These are phyloP conservation scores for Funneliformis geosporum DNA, from an alignment of 192 early-diverging fungal genomes.

Conservation along the genomic window DNA sequence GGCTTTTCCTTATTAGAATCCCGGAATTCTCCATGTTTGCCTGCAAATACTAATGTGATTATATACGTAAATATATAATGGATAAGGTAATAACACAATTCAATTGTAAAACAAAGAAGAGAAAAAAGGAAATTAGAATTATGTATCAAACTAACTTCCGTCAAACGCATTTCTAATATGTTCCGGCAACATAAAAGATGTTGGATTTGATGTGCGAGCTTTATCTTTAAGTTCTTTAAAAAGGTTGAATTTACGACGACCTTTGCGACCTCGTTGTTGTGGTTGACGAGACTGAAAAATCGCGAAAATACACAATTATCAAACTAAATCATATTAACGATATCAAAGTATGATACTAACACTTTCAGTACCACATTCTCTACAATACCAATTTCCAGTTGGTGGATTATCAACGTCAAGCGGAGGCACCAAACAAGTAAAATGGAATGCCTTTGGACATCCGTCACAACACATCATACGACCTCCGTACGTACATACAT, in stretches of 20 bases:
- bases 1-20: neutral
- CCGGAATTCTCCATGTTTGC: neutral
- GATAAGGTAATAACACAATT: neutral
- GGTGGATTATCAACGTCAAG: constrained; percentile 37
- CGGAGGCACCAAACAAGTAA: constrained; percentile 42
- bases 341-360: constrained; percentile 25
- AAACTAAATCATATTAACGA: neutral
- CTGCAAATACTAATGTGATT: neutral
- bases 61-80: neutral
- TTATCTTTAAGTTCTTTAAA: constrained; percentile 15
- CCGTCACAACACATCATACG: constrained; percentile 46
- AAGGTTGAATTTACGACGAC: neutral
- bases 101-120: neutral
- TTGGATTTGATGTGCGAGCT: constrained; percentile 7
- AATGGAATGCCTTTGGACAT: constrained; percentile 47
- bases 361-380: constrained; percentile 35
- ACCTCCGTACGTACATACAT: constrained; percentile 38
- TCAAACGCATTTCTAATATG: constrained; percentile 17
- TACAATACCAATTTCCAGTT: constrained; percentile 45
- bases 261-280: neutral
- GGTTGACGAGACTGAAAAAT: neutral
- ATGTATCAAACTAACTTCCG: neutral
- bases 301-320: neutral
- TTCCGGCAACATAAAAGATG: constrained; percentile 5
- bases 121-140: too few relatives aligned